A percentile compares a stretch with the other conserved stretches of the same genome.
phyloP scores from a whole-genome alignment of 1,284 basidiomycete genomes.

The Spongispora temasekensis region DNA sequence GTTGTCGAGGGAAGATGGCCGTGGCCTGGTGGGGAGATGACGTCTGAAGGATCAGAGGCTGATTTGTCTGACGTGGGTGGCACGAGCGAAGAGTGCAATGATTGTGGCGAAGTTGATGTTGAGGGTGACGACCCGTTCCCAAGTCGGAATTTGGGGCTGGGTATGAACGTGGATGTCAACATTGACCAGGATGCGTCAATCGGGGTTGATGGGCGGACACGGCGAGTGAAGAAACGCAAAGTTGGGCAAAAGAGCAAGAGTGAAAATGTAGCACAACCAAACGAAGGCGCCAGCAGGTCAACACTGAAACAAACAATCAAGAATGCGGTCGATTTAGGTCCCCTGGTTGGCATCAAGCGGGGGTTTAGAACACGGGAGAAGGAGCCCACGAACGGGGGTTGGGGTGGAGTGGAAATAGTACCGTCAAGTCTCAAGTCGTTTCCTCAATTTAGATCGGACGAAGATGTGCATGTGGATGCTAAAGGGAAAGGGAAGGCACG shows the following conservation, averaged over 20 bases:
- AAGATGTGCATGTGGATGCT: neutral
- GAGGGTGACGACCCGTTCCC: conserved; percentile 23
- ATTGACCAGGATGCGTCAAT: conserved; percentile 20
- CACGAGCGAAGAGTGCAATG: conserved; percentile 20
- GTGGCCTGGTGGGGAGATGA: conserved; percentile 36
- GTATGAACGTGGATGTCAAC: conserved; percentile 31
- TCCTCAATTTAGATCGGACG: conserved; percentile 15
- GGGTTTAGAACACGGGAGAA: conserved; percentile 66
- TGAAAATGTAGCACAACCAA: conserved; percentile 3
- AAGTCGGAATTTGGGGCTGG: conserved; percentile 20
- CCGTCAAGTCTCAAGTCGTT: conserved; percentile 28
- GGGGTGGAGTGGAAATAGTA: conserved; percentile 63
- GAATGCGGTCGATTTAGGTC: conserved; percentile 57
- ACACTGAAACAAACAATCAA: conserved; percentile 4
- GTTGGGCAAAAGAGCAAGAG: conserved; percentile 17
- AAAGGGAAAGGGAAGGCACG: conserved; percentile 28
- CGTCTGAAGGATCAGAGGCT: conserved; percentile 28
- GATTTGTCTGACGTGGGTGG: conserved; percentile 21
- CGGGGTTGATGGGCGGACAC: conserved; percentile 6
- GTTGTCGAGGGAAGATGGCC: conserved; percentile 52
- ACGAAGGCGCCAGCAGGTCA: conserved; percentile 3
- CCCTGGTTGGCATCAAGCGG: conserved; percentile 64
- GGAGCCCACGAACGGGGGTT: conserved; percentile 54
- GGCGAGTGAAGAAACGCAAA: conserved; percentile 23
- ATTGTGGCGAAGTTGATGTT: conserved; percentile 21